Evolutionary conservation across 75 land plant genomes (phyloP).

Genomic region (Ceratopteris richardii): DNA sequence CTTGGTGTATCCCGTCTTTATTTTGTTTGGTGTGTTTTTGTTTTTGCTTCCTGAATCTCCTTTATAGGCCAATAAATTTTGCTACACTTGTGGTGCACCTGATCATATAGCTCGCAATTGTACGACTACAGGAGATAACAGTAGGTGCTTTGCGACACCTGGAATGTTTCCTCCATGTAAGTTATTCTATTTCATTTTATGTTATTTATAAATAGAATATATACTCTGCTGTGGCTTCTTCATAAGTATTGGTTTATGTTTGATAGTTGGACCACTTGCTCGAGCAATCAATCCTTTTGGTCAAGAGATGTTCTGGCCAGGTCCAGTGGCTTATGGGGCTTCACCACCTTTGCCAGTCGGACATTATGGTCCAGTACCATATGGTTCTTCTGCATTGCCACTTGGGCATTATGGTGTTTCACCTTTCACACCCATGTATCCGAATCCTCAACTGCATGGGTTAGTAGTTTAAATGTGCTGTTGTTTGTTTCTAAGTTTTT

Average conservation of each 20-base stretch:
- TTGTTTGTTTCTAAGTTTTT: neutral
- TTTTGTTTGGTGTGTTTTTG: too few species aligned
- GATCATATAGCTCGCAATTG: slow-evolving; percentile 76
- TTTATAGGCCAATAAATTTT: slow-evolving; percentile 44
- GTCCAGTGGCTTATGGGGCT: slow-evolving; percentile 16
- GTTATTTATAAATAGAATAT: too few species aligned
- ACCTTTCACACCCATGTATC: slow-evolving; percentile 49
- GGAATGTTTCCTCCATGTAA: slow-evolving; percentile 51
- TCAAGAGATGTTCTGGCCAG: slow-evolving; percentile 46
- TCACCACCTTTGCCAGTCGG: slow-evolving; percentile 13
- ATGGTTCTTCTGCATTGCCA: slow-evolving; percentile 43
- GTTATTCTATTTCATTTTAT: slow-evolving; percentile 1
- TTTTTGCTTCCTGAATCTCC: too few species aligned
- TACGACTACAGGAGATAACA: slow-evolving; percentile 19
- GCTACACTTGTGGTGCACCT: slow-evolving; percentile 72
- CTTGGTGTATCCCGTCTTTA: too few species aligned
- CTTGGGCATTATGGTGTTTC: slow-evolving; percentile 39
- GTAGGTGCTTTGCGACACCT: slow-evolving; percentile 23
- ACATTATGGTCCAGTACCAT: slow-evolving; percentile 53
- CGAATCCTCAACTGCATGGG: slow-evolving; percentile 46
- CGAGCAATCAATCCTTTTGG: slow-evolving; percentile 41
- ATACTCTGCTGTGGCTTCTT: too few species aligned
- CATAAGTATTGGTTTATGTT: too few species aligned
- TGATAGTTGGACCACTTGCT: slow-evolving; percentile 32
- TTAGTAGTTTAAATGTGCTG: slow-evolving; percentile 17